Evolutionary conservation across 495 filamentous ascomycete species (phyloP).

Genomic region (Trichoderma gamsii): DNA sequence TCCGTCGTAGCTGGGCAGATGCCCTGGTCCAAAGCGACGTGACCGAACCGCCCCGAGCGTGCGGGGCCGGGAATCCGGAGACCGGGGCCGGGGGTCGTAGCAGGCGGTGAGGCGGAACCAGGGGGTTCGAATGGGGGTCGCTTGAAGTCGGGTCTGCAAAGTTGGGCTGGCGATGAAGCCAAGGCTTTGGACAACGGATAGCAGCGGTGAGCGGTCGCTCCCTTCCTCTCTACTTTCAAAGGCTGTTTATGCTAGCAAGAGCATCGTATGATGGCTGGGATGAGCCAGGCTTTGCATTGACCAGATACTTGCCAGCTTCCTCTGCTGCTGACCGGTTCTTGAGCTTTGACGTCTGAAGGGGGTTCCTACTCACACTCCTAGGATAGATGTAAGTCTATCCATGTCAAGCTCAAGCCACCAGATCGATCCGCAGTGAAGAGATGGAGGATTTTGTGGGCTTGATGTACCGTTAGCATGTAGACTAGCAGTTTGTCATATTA

Average conservation of each 20-base stretch:
- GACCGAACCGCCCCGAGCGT: conserved; percentile 9
- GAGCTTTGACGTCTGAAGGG: no score
- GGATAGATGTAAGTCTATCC: neutral
- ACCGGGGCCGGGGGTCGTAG: conserved; percentile 5
- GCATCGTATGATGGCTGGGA: neutral
- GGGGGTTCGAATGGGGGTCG: neutral
- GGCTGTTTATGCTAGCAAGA: neutral
- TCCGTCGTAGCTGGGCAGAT: neutral
- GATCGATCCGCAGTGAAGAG: conserved; percentile 7
- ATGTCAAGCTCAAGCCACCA: neutral
- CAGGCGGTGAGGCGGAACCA: conserved; percentile 4
- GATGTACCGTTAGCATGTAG: neutral
- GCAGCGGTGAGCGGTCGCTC: conserved; percentile 1
- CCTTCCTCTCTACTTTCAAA: no score
- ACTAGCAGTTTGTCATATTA: no score
- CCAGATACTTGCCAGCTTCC: no score
- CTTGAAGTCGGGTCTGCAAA: neutral
- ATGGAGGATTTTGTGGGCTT: neutral
- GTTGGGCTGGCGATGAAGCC: conserved; percentile 8
- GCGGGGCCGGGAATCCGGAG: conserved; percentile 10
- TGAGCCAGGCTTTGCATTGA: neutral
- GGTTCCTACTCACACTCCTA: no score
- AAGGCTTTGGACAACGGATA: neutral
- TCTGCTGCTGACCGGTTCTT: no score
- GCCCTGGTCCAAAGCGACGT: neutral